Base-by-base conservation (phyloP, 1,284 basidiomycete species). In the Agroathelia rolfsii region DNA sequence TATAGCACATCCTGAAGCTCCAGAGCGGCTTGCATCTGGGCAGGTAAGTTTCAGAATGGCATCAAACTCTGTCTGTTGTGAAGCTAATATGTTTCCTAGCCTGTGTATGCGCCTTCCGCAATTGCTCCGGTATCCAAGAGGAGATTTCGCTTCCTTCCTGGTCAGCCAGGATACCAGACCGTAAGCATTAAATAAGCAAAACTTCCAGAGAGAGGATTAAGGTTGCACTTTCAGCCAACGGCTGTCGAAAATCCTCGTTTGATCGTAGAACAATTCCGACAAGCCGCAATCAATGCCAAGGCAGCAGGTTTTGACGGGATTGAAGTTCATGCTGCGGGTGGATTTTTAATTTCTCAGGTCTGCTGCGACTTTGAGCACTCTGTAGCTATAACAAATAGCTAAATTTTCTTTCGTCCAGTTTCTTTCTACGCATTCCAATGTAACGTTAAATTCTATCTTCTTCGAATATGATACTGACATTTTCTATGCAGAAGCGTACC, bases 401-500 rank as follows among this genome's bases (percentile, higher is more conserved):
- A n/a, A n/a, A n/a, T n/a, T n/a, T n/a, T n/a, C n/a, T 13, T 32
- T 64, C 37, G 57, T 69, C 41, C 66, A 69, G 46, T 67, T 67
- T 52, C 38, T 61, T n/a, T 55, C 62, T 43, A 40, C 50, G 30
- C 49, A 34, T 17, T 49, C 51, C 32, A 69, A 69, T 52, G 14
- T 16, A 14, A 31, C 13, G 2, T 13, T 11, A 31, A 6, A 27
- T 34, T n/a, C 7, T 27, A n/a, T 17, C 18, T 17, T 4, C 30
- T 6, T 35, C 66, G 62, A 66, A 5, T 65, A 66, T 28, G 58
- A 49, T 2, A 61, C 62, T 11, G 59, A 55, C 32, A 69, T 70
- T 1, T 73, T 71, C 46, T 53, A 76, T 8, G 38, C 73, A 79
- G 53, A 38, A 65, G 20, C 67, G 76, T 17, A 71, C 68, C 2